A percentile compares a stretch with the other conserved stretches of the same genome.
Evolutionary conservation across 129 eudicot genomes (phyloP).

Genomic region (Logfia minima): DNA sequence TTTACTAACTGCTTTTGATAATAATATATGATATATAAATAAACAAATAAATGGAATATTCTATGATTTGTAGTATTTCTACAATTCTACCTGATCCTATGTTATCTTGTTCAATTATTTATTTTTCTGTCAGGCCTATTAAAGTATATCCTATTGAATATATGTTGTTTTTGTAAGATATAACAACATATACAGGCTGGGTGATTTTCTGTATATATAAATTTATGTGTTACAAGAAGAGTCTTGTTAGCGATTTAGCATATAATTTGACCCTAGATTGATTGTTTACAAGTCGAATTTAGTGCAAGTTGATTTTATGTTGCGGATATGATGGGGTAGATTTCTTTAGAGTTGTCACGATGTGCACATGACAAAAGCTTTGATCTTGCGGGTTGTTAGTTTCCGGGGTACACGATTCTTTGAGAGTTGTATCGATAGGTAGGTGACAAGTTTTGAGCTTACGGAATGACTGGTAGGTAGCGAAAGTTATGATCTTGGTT

Average conservation of each 20-base stretch:
- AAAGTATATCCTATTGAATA: neutral
- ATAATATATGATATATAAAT: conserved; percentile 35
- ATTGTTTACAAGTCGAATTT: neutral
- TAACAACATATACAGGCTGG: neutral
- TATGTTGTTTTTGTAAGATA: neutral
- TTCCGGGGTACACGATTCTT: neutral
- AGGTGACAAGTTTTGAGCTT: too few relatives aligned
- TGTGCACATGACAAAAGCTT: neutral
- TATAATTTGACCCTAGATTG: neutral
- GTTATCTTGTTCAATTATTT: conserved; percentile 12
- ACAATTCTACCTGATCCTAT: conserved; percentile 18
- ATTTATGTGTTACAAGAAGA: neutral
- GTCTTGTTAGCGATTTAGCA: neutral
- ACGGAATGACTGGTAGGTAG: neutral
- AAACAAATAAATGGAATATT: conserved; percentile 34
- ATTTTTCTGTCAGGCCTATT: conserved; percentile 8
- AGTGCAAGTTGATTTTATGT: too few relatives aligned
- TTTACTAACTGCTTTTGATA: conserved; percentile 40
- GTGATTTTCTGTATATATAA: neutral
- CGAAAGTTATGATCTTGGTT: neutral
- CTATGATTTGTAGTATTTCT: conserved; percentile 22
- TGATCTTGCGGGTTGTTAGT: conserved; percentile 10
- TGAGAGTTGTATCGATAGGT: too few relatives aligned
- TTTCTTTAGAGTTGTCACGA: neutral
- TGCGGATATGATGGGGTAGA: neutral